Percentiles rank a stretch among this genome's conserved stretches.
These are phyloP conservation scores for Senna siamea DNA, from an alignment of 306 rosid species.

Conservation along the genomic window DNA sequence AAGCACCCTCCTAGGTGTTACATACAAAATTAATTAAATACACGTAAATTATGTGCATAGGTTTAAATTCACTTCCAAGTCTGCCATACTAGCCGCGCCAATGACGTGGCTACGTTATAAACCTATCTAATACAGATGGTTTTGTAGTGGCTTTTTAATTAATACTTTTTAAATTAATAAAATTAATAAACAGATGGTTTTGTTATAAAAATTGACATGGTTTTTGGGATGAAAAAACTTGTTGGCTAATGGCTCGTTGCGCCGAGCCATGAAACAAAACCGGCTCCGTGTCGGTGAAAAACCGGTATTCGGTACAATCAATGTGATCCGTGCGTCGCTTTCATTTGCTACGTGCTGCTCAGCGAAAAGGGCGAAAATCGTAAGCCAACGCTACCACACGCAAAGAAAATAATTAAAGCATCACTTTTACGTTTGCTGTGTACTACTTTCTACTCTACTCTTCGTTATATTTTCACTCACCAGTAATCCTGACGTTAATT, in stretches of 20 bases:
- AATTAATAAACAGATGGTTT: too few species aligned
- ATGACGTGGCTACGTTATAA: background rate
- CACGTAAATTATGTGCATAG: too few species aligned
- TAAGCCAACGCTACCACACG: background rate
- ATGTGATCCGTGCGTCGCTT: constrained; percentile 37
- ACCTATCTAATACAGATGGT: background rate
- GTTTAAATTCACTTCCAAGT: too few species aligned
- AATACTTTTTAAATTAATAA: too few species aligned
- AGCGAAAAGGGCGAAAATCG: background rate
- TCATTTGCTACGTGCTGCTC: constrained; percentile 40
- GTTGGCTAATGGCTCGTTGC: too few species aligned
- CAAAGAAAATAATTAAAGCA: background rate
- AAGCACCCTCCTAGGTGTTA: background rate
- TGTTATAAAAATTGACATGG: too few species aligned
- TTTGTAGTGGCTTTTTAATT: too few species aligned
- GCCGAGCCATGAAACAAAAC: constrained; percentile 10
- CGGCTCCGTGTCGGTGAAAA: constrained; percentile 43
- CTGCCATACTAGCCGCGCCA: too few species aligned
- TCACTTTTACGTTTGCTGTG: background rate
- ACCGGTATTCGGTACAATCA: constrained; percentile 53
- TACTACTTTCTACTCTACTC: background rate
- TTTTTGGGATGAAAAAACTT: too few species aligned
- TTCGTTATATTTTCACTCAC: background rate
- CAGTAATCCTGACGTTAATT: background rate
- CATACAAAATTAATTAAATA: background rate